Conservation (phyloP, 495 filamentous ascomycete species). For the Penicillium arizonense region DNA sequence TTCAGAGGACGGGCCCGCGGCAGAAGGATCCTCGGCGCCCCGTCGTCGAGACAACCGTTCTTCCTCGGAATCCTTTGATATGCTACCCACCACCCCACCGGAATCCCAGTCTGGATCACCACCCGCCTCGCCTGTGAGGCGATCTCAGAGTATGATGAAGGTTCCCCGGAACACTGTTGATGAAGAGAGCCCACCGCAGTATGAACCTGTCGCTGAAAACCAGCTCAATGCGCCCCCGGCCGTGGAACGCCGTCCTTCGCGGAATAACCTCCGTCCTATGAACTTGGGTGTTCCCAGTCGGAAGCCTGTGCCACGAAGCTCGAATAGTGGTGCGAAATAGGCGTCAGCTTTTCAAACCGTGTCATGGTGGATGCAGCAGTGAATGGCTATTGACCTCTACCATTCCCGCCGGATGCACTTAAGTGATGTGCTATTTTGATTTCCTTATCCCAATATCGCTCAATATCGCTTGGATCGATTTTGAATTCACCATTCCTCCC, state of each 20-base stretch:
- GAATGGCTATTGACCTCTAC: neutral
- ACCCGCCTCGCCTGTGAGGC: conserved; percentile 32
- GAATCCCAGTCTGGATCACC: conserved; percentile 40
- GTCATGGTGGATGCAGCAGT: too few species aligned
- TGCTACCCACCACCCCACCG: conserved; percentile 44
- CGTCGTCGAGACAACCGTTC: conserved; percentile 27
- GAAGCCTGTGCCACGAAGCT: conserved; percentile 41
- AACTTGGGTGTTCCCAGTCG: conserved; percentile 41
- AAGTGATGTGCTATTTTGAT: too few species aligned
- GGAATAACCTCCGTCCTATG: conserved; percentile 28
- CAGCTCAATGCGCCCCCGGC: conserved; percentile 11
- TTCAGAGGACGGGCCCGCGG: conserved; percentile 23
- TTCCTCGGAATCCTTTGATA: conserved; percentile 47
- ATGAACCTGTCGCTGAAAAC: conserved; percentile 30
- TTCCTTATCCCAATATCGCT: too few species aligned
- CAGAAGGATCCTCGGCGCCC: conserved; percentile 17
- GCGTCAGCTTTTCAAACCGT: too few species aligned
- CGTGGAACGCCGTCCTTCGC: conserved; percentile 19
- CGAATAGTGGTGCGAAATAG: neutral
- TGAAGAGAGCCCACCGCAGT: conserved; percentile 41
- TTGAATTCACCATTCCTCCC: too few species aligned
- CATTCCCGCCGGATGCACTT: too few species aligned
- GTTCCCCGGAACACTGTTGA: conserved; percentile 25
- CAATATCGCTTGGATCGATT: too few species aligned
- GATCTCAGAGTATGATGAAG: conserved; percentile 40